Evolutionary conservation across 176 grass and related monocot species (phyloP).

Genomic region (Carex scoparia): DNA sequence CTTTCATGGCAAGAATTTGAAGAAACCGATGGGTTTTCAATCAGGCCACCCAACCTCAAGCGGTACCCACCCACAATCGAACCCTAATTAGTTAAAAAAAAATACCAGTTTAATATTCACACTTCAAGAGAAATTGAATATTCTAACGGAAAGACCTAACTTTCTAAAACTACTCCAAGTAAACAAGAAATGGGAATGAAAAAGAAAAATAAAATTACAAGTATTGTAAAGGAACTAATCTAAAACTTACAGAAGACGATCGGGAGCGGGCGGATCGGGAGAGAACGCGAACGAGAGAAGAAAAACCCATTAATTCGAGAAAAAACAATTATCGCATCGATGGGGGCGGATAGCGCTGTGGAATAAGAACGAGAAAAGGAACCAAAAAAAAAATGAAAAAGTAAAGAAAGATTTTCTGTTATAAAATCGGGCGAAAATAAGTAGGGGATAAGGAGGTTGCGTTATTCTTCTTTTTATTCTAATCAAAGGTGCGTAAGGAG

Average conservation of each 20-base stretch:
- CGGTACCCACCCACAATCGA: constrained; percentile 31
- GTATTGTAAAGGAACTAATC: neutral
- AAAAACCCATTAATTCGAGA: constrained; percentile 45
- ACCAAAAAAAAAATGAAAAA: neutral
- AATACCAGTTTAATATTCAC: neutral
- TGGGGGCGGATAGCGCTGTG: constrained; percentile 14
- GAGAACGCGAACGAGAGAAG: constrained; percentile 55
- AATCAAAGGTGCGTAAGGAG: neutral
- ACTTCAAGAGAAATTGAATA: neutral
- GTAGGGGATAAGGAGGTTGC: neutral
- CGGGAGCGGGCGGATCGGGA: constrained; percentile 56
- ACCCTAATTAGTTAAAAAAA: constrained; percentile 29
- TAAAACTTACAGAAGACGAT: constrained; percentile 37
- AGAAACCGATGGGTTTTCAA: constrained; percentile 11
- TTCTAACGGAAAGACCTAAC: neutral
- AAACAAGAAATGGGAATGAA: neutral
- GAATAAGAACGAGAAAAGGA: constrained; percentile 2
- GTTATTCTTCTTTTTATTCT: constrained; percentile 4
- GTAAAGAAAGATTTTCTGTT: neutral
- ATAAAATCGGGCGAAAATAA: neutral
- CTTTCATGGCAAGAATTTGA: constrained; percentile 27
- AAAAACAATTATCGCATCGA: constrained; percentile 19
- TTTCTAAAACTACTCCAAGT: neutral
- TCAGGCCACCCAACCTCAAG: constrained; percentile 19
- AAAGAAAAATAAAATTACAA: neutral